Percentiles rank a stretch among this genome's conserved stretches.
Conservation (phyloP, 225 moss, liverwort and hornwort species). For the Pseudoscleropodium purum region DNA sequence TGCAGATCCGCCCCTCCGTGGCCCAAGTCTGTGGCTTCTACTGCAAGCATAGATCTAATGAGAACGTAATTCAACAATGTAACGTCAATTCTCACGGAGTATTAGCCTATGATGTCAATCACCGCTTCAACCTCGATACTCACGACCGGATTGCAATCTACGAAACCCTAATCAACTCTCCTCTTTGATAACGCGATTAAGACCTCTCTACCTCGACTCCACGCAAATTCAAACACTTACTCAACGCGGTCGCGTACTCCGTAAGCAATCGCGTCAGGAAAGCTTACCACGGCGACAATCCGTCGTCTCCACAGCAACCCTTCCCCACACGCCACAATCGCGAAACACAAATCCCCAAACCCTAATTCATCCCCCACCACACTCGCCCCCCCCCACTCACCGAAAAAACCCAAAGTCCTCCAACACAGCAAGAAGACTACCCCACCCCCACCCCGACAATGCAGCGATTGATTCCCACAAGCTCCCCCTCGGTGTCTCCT, state of each 20-base stretch:
- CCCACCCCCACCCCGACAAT: background rate
- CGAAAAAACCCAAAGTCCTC: background rate
- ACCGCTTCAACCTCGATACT: background rate
- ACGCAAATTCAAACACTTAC: background rate
- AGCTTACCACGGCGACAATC: background rate
- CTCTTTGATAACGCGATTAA: background rate
- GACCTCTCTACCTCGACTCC: background rate
- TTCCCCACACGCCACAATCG: background rate
- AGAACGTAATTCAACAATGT: background rate
- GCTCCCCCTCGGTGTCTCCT: background rate
- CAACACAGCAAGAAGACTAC: background rate
- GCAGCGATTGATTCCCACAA: background rate
- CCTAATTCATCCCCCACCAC: constrained; percentile 8
- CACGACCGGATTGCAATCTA: background rate
- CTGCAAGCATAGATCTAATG: constrained; percentile 3
- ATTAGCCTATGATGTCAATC: background rate
- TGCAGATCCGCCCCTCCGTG: background rate
- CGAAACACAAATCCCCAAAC: constrained; percentile 1
- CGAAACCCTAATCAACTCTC: constrained; percentile 23
- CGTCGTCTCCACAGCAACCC: background rate
- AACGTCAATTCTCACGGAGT: background rate
- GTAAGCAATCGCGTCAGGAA: constrained; percentile 1
- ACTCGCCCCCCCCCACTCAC: background rate
- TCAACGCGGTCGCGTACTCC: constrained; percentile 6
- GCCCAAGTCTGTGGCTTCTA: background rate